Percentiles rank a stretch among this genome's conserved stretches.
phyloP scores from a whole-genome alignment of 306 rosid genomes.

The Vigna mungo region DNA sequence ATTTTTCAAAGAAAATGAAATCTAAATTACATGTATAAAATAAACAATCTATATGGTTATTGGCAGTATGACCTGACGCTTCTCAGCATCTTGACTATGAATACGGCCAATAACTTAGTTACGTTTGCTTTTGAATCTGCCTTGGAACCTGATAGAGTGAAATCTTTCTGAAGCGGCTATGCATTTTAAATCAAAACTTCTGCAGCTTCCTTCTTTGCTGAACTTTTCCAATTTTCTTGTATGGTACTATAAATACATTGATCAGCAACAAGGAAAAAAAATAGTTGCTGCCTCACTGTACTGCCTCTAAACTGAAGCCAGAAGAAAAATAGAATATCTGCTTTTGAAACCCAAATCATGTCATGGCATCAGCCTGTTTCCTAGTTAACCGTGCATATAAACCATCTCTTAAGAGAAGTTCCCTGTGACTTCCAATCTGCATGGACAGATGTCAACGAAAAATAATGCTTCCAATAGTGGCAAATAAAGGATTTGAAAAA shows the following conservation, averaged over 20 bases:
- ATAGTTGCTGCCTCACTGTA: constrained; percentile 45
- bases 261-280: constrained; percentile 49
- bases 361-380: constrained; percentile 83
- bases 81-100: constrained; percentile 24
- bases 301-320: constrained; percentile 44
- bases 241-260: constrained; percentile 34
- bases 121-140: constrained; percentile 24
- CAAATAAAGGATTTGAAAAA: not conserved
- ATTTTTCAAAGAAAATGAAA: constrained; percentile 34
- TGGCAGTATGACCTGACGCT: not conserved
- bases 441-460: constrained; percentile 27
- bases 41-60: constrained; percentile 27
- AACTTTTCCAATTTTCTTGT: constrained; percentile 27
- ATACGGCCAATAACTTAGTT: constrained; percentile 18
- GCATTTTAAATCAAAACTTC: constrained; percentile 35
- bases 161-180: constrained; percentile 41
- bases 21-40: constrained; percentile 42
- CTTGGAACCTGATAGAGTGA: constrained; percentile 18
- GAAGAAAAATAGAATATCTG: constrained; percentile 23
- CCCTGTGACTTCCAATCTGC: constrained; percentile 86
- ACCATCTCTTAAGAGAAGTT: constrained; percentile 79
- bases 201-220: constrained; percentile 42
- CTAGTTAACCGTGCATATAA: constrained; percentile 78
- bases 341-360: constrained; percentile 49
- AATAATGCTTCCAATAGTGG: constrained; percentile 16